These are phyloP conservation scores for Juglanconis sp. DNA, from an alignment of 2,329 filamentous ascomycete genomes.

Conservation along the genomic window DNA sequence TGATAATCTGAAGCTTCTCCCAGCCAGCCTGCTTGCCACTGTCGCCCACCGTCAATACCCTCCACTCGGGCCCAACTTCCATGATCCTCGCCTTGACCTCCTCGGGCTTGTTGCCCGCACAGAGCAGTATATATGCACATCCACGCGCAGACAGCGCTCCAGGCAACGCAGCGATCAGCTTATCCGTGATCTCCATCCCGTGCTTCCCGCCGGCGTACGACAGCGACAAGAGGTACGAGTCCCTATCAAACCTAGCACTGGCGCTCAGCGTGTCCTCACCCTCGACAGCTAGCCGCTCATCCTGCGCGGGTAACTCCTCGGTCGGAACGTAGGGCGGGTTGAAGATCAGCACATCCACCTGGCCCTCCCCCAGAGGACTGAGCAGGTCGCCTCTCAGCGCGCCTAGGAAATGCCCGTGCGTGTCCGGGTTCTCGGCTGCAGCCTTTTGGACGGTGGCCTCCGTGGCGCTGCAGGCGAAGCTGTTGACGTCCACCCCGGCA, in stretches of 20 bases:
- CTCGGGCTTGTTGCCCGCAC: slow-evolving; percentile 83
- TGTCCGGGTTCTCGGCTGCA: slow-evolving; percentile 29
- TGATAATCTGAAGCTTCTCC: slow-evolving; percentile 88
- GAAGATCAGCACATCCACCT: slow-evolving; percentile 84
- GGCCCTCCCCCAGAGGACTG: slow-evolving; percentile 52
- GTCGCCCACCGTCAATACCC: slow-evolving; percentile 70
- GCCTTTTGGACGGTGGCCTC: slow-evolving; percentile 61
- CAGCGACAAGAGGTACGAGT: slow-evolving; percentile 78
- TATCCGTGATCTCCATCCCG: slow-evolving; percentile 90
- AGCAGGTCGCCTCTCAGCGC: slow-evolving; percentile 69
- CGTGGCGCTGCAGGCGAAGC: slow-evolving; percentile 76
- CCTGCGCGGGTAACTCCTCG: slow-evolving; percentile 62
- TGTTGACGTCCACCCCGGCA: slow-evolving; percentile 80
- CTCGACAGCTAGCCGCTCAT: slow-evolving; percentile 25
- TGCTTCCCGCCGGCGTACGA: slow-evolving; percentile 86
- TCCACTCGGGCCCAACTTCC: slow-evolving; percentile 59
- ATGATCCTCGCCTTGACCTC: slow-evolving; percentile 64
- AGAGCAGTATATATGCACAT: slow-evolving; percentile 85
- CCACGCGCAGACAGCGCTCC: slow-evolving; percentile 61
- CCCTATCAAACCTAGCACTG: slow-evolving; percentile 62
- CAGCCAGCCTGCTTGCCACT: slow-evolving; percentile 89
- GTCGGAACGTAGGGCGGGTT: slow-evolving; percentile 98
- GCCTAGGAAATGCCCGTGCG: slow-evolving; percentile 56
- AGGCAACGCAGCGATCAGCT: slow-evolving; percentile 69
- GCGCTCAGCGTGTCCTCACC: slow-evolving; percentile 25